Percentiles rank a stretch among this genome's conserved stretches.
These are phyloP conservation scores for Betula pendula DNA, from an alignment of 306 rosid genomes.

Conservation along the genomic window DNA sequence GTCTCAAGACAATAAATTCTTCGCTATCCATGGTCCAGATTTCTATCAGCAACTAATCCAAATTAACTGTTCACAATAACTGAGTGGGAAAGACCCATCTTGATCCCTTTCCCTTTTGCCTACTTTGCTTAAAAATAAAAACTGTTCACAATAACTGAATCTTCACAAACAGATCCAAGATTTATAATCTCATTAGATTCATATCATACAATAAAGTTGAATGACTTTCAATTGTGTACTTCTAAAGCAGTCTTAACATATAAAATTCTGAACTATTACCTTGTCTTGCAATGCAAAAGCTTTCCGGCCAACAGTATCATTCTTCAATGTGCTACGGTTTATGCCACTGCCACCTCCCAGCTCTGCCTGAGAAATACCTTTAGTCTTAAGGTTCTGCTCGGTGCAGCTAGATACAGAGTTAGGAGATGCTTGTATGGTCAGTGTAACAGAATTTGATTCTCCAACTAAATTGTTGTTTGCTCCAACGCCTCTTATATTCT, in stretches of 20 bases:
- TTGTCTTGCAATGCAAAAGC: slow-evolving; percentile 95
- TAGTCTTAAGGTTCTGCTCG: slow-evolving; percentile 46
- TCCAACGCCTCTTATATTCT: slow-evolving; percentile 33
- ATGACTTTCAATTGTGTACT: neutral
- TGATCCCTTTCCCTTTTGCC: no score
- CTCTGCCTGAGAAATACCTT: slow-evolving; percentile 35
- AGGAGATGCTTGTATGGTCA: slow-evolving; percentile 40
- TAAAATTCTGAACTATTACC: slow-evolving; percentile 48
- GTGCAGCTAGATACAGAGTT: slow-evolving; percentile 42
- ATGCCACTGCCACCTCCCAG: slow-evolving; percentile 40
- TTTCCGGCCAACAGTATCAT: slow-evolving; percentile 67
- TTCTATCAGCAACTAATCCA: neutral
- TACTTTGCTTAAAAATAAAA: no score
- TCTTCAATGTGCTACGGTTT: slow-evolving; percentile 41
- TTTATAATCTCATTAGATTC: neutral
- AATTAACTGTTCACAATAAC: neutral
- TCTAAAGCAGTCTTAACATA: neutral
- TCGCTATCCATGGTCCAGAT: neutral
- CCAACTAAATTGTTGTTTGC: slow-evolving; percentile 35
- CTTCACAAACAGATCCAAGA: neutral
- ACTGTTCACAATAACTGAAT: neutral
- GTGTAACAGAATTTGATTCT: slow-evolving; percentile 40
- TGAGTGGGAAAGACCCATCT: no score
- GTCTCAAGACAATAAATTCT: neutral
- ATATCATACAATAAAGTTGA: neutral